Evolutionary conservation across 2,329 filamentous ascomycete genomes (phyloP).

Genomic region (Arthrobotrys musiformis): DNA sequence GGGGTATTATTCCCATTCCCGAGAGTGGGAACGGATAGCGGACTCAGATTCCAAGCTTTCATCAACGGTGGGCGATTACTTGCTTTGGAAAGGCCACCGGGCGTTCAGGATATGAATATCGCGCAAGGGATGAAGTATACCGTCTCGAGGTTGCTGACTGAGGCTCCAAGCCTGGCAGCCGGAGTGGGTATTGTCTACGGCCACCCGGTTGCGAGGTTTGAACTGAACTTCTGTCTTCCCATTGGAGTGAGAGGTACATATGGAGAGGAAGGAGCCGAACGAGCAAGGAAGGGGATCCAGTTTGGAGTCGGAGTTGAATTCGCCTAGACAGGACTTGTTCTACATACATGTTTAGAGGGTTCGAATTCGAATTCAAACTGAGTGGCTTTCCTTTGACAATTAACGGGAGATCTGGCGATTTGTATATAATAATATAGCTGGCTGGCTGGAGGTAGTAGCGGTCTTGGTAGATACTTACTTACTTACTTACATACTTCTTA

Average conservation of each 20-base stretch:
- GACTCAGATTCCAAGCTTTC: constrained; percentile 87
- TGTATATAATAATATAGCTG: constrained; percentile 35
- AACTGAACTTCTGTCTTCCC: constrained; percentile 93
- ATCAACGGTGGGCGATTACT: constrained; percentile 88
- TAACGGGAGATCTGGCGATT: too few species aligned
- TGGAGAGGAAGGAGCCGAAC: constrained; percentile 82
- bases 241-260: constrained; percentile 63
- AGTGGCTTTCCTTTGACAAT: too few species aligned
- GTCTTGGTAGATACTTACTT: too few species aligned
- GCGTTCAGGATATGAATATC: constrained; percentile 66
- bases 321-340: constrained; percentile 74
- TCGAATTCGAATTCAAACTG: not conserved
- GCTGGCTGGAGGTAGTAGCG: too few species aligned
- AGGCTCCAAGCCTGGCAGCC: constrained; percentile 83
- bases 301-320: constrained; percentile 98
- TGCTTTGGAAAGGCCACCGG: constrained; percentile 72
- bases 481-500: too few species aligned
- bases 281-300: constrained; percentile 88
- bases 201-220: constrained; percentile 90
- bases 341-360: not conserved
- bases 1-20: constrained; percentile 88
- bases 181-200: constrained; percentile 94
- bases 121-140: constrained; percentile 70
- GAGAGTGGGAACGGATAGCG: constrained; percentile 80
- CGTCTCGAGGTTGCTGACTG: constrained; percentile 76